These are phyloP conservation scores for Geum urbanum DNA, from an alignment of 306 rosid species.

Conservation along the genomic window DNA sequence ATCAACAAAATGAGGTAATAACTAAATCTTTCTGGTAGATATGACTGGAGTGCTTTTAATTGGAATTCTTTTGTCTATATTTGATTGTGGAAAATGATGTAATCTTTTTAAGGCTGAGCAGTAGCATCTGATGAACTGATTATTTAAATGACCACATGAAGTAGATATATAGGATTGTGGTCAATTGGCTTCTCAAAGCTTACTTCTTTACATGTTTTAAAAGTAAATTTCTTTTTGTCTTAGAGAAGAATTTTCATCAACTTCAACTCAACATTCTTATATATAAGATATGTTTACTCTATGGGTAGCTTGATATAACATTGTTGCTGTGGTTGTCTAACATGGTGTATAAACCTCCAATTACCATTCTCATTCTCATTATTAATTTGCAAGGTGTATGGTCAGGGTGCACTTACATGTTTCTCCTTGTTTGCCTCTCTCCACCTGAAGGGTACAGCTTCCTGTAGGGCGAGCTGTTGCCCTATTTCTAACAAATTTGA, in stretches of 20 bases:
- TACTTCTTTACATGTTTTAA: neutral
- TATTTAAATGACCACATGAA: neutral
- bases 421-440: neutral
- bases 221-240: neutral
- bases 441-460: neutral
- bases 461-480: neutral
- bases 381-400: neutral
- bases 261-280: neutral
- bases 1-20: constrained; percentile 55
- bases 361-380: neutral
- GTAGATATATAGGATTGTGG: neutral
- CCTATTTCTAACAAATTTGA: neutral
- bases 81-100: neutral
- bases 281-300: neutral
- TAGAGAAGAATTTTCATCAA: neutral
- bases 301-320: neutral
- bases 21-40: constrained; percentile 4
- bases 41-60: neutral
- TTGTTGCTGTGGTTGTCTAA: neutral
- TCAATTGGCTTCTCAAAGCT: neutral
- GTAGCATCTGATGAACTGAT: neutral
- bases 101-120: neutral
- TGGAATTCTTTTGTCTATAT: neutral
- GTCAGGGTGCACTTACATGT: neutral
- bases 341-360: neutral